Conservation (phyloP, 257 asterid species). For the Capsicum rhomboideum region DNA sequence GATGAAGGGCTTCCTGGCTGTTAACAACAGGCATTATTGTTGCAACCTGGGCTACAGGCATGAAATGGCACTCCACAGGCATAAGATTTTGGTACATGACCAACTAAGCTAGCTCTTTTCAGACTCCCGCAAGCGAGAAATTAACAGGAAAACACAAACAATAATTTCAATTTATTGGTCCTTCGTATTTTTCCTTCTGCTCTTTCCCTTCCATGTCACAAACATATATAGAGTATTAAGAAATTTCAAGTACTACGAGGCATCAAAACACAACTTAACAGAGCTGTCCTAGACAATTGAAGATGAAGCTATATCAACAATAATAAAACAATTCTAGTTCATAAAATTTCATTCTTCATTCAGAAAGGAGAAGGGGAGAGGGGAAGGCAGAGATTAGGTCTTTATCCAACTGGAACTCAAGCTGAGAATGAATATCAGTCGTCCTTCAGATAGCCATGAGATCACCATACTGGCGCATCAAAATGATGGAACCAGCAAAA, state of each 20-base stretch:
- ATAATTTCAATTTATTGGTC: background rate
- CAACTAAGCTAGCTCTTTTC: constrained; percentile 17
- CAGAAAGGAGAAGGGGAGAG: background rate
- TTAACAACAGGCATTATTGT: constrained; percentile 24
- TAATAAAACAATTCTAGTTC: background rate
- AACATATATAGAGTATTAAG: background rate
- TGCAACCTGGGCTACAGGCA: constrained; percentile 30
- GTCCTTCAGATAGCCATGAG: constrained; percentile 57
- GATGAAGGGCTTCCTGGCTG: constrained; percentile 3
- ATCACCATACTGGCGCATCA: constrained; percentile 83
- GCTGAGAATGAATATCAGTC: background rate
- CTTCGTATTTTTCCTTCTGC: background rate
- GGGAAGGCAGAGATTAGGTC: background rate
- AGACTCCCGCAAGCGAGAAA: background rate
- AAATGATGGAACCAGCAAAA: constrained; percentile 72
- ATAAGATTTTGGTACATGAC: constrained; percentile 13
- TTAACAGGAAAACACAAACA: background rate
- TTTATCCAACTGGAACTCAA: background rate
- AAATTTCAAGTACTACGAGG: background rate
- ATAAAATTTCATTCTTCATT: background rate
- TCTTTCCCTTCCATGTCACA: background rate
- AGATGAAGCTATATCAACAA: background rate
- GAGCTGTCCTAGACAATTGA: background rate
- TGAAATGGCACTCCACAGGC: constrained; percentile 13
- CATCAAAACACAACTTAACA: background rate